These are phyloP conservation scores for Rhodamnia rubescens DNA, from an alignment of 345 rosid species.

Conservation along the genomic window DNA sequence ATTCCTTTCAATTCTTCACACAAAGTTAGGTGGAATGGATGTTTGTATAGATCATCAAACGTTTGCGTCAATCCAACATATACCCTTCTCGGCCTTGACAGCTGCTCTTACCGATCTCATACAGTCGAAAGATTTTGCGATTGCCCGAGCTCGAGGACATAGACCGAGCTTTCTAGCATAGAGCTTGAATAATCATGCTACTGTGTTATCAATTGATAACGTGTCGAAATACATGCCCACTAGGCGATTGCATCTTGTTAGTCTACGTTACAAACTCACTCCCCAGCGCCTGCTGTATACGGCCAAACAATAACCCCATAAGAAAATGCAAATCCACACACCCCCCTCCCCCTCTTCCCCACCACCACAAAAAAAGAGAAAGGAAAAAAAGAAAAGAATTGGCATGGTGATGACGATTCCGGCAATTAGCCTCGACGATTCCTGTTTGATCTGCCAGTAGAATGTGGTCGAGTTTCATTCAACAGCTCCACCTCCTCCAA, in stretches of 20 bases:
- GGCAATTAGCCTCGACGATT: background rate
- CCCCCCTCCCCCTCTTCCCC: background rate
- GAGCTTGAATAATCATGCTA: background rate
- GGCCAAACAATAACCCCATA: background rate
- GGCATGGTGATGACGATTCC: background rate
- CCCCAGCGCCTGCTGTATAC: background rate
- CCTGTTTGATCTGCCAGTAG: background rate
- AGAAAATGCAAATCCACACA: background rate
- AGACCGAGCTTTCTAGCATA: fast-evolving
- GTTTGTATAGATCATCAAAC: background rate
- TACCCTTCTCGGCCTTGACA: background rate
- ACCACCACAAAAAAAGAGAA: background rate
- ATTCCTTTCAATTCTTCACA: background rate
- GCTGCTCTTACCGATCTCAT: background rate
- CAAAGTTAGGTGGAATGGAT: background rate
- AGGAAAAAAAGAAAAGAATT: background rate
- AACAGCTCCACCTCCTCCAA: background rate
- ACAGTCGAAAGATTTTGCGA: too few relatives aligned
- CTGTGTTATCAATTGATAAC: background rate
- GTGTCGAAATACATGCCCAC: background rate
- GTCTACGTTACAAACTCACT: background rate
- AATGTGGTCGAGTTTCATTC: background rate
- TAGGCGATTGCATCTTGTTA: background rate
- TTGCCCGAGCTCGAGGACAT: background rate
- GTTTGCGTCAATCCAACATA: background rate